Evolutionary conservation across 306 rosid genomes (phyloP).

Genomic region (Quercus engelmannii): DNA sequence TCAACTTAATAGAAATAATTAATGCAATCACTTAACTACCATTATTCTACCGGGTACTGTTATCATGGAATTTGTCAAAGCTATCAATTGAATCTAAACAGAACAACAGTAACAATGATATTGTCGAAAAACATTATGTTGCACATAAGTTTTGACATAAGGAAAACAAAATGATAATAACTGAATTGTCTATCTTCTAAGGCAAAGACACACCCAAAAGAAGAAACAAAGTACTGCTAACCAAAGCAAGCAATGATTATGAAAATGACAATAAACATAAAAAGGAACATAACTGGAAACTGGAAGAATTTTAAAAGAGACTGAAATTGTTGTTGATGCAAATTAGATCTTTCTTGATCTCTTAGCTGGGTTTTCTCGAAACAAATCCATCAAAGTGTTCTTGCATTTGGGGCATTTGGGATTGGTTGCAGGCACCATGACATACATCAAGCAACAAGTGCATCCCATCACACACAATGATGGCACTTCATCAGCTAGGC

Average conservation of each 20-base stretch:
- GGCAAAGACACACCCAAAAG: not conserved
- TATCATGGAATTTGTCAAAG: no score
- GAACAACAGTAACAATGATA: no score
- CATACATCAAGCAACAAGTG: conserved; percentile 11
- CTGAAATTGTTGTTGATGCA: not conserved
- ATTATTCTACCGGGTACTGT: no score
- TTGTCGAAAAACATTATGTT: no score
- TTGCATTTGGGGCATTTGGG: conserved; percentile 31
- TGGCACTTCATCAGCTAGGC: not conserved
- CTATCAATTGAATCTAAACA: no score
- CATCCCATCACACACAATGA: conserved; percentile 28
- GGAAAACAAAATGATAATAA: no score
- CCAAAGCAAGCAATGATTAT: not conserved
- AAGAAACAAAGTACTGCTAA: not conserved
- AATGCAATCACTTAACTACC: no score
- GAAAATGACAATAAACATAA: not conserved
- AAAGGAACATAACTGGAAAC: not conserved
- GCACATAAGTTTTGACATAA: no score
- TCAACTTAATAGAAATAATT: no score
- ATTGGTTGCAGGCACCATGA: conserved; percentile 20
- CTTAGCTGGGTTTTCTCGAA: not conserved
- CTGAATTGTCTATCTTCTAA: not conserved
- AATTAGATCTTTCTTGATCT: not conserved
- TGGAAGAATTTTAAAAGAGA: not conserved
- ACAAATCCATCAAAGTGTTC: not conserved